A percentile compares a stretch with the other conserved stretches of the same genome.
These are phyloP conservation scores for Serendipita indica DNA, from an alignment of 768 basidiomycete species.

Conservation along the genomic window DNA sequence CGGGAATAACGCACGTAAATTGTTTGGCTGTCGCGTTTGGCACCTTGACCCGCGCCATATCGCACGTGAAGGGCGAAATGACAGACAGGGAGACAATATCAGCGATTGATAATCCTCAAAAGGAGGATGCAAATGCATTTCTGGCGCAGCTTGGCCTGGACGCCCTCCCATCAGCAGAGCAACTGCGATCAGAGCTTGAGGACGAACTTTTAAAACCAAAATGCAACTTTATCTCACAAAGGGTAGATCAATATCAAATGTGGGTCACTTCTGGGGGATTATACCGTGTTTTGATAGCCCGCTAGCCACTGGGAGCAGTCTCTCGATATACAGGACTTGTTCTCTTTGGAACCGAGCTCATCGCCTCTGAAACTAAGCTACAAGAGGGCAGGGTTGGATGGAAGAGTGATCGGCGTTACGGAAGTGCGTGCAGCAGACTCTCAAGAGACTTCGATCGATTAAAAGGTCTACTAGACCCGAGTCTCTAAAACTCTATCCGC, in stretches of 20 bases:
- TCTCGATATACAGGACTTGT: slow-evolving; percentile 44
- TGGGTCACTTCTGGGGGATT: slow-evolving; percentile 25
- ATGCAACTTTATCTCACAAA: slow-evolving; percentile 47
- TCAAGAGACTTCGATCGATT: neutral
- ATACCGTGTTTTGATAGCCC: slow-evolving; percentile 4
- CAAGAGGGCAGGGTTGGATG: slow-evolving; percentile 63
- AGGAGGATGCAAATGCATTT: slow-evolving; percentile 19
- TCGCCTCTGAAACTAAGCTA: slow-evolving; percentile 63
- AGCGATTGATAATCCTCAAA: neutral
- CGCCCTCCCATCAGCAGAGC: slow-evolving; percentile 39
- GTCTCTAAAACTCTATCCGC: slow-evolving; percentile 47
- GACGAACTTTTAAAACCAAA: slow-evolving; percentile 58
- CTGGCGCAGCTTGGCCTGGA: slow-evolving; percentile 45
- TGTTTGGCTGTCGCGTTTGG: no score
- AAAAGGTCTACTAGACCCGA: slow-evolving; percentile 32
- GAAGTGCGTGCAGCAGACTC: slow-evolving; percentile 39
- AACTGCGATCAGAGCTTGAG: slow-evolving; percentile 57
- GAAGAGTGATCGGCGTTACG: slow-evolving; percentile 62
- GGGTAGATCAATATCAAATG: slow-evolving; percentile 76
- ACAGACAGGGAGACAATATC: neutral
- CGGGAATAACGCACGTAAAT: neutral
- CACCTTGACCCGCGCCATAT: neutral
- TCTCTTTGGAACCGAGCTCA: slow-evolving; percentile 50
- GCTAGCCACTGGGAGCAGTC: slow-evolving; percentile 58
- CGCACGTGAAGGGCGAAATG: neutral